phyloP scores from a whole-genome alignment of 768 basidiomycete genomes.

The Boletus coccyginus region DNA sequence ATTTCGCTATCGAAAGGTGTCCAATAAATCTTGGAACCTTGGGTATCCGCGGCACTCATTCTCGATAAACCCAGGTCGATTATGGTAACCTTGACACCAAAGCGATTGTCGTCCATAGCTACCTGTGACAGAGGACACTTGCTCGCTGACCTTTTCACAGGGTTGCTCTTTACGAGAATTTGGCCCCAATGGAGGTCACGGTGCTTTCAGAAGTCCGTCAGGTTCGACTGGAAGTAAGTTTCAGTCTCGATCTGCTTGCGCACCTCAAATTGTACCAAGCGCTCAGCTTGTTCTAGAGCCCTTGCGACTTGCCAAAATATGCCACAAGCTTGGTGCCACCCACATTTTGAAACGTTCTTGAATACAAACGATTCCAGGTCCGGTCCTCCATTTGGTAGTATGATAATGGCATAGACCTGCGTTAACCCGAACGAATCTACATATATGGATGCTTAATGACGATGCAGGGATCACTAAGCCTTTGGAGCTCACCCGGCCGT shows the following conservation, averaged over 20 bases:
- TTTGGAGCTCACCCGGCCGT: conserved; percentile 64
- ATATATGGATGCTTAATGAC: conserved; percentile 7
- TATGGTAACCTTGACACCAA: conserved; percentile 77
- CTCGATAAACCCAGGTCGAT: conserved; percentile 95
- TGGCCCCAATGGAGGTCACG: conserved; percentile 99
- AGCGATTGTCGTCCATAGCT: conserved; percentile 61
- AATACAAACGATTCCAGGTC: conserved; percentile 89
- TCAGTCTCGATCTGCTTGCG: conserved; percentile 15
- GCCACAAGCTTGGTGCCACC: conserved; percentile 86
- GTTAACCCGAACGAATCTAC: conserved; percentile 71
- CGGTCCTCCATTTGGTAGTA: conserved; percentile 85
- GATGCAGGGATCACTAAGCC: background rate
- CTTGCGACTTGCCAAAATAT: conserved; percentile 90
- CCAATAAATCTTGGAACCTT: conserved; percentile 55
- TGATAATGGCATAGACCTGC: conserved; percentile 87
- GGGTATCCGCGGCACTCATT: conserved; percentile 58
- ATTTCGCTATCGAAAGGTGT: conserved; percentile 85
- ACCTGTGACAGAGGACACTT: conserved; percentile 34
- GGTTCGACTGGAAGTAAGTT: background rate
- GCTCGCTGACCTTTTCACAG: conserved; percentile 34
- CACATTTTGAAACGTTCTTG: conserved; percentile 47
- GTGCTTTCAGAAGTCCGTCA: conserved; percentile 54
- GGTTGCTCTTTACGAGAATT: conserved; percentile 70
- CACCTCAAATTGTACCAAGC: conserved; percentile 84
- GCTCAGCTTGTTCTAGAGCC: conserved; percentile 77